phyloP scores from a whole-genome alignment of 768 basidiomycete genomes.

The Mycena latifolia region DNA sequence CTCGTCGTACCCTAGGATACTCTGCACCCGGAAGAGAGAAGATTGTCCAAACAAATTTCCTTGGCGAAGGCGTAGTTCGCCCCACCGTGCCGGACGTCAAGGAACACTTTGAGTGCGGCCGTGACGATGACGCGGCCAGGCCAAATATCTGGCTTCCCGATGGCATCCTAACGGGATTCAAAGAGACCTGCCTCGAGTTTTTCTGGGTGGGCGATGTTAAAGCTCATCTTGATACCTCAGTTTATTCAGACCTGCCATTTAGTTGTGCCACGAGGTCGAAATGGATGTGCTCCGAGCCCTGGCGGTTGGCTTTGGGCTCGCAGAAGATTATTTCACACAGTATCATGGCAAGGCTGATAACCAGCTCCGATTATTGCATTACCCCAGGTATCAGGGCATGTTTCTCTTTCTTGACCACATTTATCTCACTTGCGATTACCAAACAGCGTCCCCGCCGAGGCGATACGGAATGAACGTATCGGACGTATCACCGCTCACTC shows the following conservation, averaged over 20 bases:
- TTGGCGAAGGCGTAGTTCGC: too few relatives aligned
- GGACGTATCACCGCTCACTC: conserved; percentile 62
- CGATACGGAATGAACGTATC: conserved; percentile 45
- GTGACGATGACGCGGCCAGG: conserved; percentile 57
- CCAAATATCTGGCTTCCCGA: conserved; percentile 74
- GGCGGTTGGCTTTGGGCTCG: conserved; percentile 55
- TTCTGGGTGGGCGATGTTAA: conserved; percentile 53
- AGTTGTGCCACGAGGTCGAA: conserved; percentile 59
- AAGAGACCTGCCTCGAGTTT: conserved; percentile 63
- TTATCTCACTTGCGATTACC: background rate
- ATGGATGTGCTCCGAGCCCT: conserved; percentile 61
- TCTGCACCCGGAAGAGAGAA: conserved; percentile 48
- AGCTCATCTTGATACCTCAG: background rate
- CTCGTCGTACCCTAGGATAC: conserved; percentile 38
- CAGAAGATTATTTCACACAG: conserved; percentile 58
- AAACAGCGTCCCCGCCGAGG: conserved; percentile 47
- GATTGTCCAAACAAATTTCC: conserved; percentile 23
- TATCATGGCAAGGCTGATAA: conserved; percentile 61
- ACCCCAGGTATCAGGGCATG: conserved; percentile 52
- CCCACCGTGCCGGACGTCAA: too few relatives aligned
- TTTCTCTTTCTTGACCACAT: background rate
- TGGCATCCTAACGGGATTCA: conserved; percentile 64
- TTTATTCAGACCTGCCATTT: background rate
- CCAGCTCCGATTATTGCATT: conserved; percentile 68
- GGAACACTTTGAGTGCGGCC: too few relatives aligned